Base-by-base conservation (phyloP, 805 yeast species). In the Maudiozyma saulgeensis region DNA sequence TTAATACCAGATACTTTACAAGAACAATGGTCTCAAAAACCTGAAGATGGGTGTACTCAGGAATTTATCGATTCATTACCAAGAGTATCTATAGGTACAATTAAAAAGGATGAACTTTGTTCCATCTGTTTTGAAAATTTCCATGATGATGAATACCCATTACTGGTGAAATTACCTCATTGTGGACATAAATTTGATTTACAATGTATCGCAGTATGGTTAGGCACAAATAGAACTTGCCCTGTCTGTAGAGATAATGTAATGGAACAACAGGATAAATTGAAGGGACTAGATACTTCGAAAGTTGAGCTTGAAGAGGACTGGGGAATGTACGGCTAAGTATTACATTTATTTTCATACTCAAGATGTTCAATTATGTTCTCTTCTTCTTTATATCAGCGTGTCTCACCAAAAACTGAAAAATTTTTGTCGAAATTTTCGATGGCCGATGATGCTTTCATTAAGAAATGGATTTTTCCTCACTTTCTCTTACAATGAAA, bases 151-250 rank as follows among this genome's bases (percentile, higher is more conserved):
- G 71, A 79, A 43, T 82, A 83, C 58, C 96, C 96, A 2, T 69
- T 90, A 44, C 80, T 90, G 12, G 96, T 88, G 16, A 71, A 76
- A 56, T 71, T 90, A 25, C 82, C 84, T 6, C 83, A 82, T 3
- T 90, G 98, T 66, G 72, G 74, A 39, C 98, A 90, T 64, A 75
- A 75, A 41, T 90, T 86, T 66, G 98, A 90, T 62, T 71, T 89
- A 54, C 97, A 91, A 56, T 90, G 97, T 63, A 81, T 91, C 38
- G 83, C 84, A 0, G 93, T 95, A 0, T 90, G 98, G 98, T 71
- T 91, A 47, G 78, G 79, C 53, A 70, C 80, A 46, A 80, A 84
- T 56, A 70, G 77, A 1, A 83, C 87, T 0, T 90, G 98, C 61
- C 98, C 98, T 0, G 66, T 91, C 58, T 91, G 97, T 62, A 73